Base-by-base conservation (phyloP, 2,329 filamentous ascomycete genomes). In the Huntiella abstrusa region DNA sequence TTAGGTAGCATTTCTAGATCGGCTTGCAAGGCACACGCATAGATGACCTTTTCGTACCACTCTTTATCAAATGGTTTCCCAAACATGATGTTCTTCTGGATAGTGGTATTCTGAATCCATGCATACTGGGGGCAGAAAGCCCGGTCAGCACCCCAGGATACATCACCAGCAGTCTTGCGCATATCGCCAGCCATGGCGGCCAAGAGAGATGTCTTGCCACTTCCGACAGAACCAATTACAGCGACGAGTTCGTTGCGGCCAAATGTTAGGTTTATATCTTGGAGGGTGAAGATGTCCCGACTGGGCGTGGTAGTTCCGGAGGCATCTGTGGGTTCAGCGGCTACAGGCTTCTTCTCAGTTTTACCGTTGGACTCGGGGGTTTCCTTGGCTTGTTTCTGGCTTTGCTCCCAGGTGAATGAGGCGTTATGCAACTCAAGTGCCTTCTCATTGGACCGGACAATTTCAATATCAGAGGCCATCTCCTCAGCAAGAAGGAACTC, bases 101-200 rank as follows among this genome's bases (percentile, higher is more conserved):
- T 73, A 1, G 80, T 83, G 0, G 85, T 71, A 56, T 96, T 96
- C 58, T 96, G 88, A 42, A 98, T 94, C 91, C 91, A 98, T 0
- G 91, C 84, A 57, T 94, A 94, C 58, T 98, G 88, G 0, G 88
- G 88, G 53, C 91, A 96, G 55, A 94, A 95, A 0, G 88, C 84
- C 51, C 87, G 71, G 3, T 77, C 79, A 0, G 84, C 84, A 36
- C 87, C 83, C 54, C 91, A 71, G 0, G 75, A 71, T 4, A 92
- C 71, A 34, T 80, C 70, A 8, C 86, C 86, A 3, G 63, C 65
- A 0, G 83, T 92, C 59, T 80, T 81, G 39, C 86, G 77, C 88
- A 96, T 96, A 52, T 96, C 88, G 17, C 91, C 88, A 1, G 87
- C 88, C 40, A 98, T 64, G 0, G 88, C 86, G 33, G 85, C 82